Evolutionary conservation across 2,329 filamentous ascomycete species (phyloP), one percentile per base, ranked within the genome.

Genomic region (Drechmeria coniospora): DNA sequence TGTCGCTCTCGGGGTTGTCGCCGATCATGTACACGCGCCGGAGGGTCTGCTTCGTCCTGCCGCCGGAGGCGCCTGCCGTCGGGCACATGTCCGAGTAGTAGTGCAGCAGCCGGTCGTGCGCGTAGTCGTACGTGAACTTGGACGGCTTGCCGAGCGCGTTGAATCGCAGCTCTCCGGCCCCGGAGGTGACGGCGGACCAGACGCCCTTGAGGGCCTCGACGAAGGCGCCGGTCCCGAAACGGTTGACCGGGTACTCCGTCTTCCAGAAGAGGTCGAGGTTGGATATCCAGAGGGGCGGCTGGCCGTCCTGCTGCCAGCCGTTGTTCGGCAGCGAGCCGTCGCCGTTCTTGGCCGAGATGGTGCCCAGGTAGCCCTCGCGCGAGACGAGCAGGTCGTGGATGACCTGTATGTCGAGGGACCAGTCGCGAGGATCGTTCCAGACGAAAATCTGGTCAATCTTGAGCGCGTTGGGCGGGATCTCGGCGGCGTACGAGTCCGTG

Each of bases 341-440:
- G 23, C 74, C 76, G 48, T 93, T 92, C 45, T 70, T 74, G 8
- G 62, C 38, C 0, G 80, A 87, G 23, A 80, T 63, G 0, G 87
- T 94, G 15, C 87, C 90, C 4, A 93, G 49, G 31, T 81, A 70
- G 12, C 90, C 90, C n/a, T 65, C 43, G 12, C 70, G 62, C 1
- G 86, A 93, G 22, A 92, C 63, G 6, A 95, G 59, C 8, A 93
- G 57, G 51, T 98, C 90, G 29, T 79, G 46, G 32, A 95, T 78
- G 41, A 95, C 59, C 47, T 92, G 80, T 3, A 74, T 73, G 50
- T 95, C 87, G 8, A 94, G 65, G 1, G 80, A 84, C 90, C 90
- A 98, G 58, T 98, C 90, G 31, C 90, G 72, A 4, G 90, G 86
- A 52, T 95, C 90, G 50, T 93, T 92, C 65, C 87, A 94, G 6